Base-by-base conservation (phyloP, 768 basidiomycete genomes). In the Kwoniella botswanensis region DNA sequence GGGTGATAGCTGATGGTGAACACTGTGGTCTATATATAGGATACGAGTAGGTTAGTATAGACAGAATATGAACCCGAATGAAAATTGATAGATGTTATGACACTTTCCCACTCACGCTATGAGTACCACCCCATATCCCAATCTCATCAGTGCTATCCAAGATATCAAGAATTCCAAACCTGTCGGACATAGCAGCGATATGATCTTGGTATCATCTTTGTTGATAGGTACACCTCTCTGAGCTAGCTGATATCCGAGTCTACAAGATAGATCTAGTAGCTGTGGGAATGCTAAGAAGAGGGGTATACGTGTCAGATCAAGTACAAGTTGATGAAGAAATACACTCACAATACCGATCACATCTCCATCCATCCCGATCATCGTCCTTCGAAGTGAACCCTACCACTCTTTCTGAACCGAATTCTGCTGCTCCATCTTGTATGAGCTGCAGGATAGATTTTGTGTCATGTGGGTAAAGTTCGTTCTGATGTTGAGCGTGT, bases 1-100 rank as follows among this genome's bases (percentile, higher is more conserved):
- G 83, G 1, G 85, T 84, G 22, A 86, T 82, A 4, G 87, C 87
- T 4, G 84, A 71, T 0, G 86, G 83, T 0, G 87, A 87, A 73
- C 80, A 82, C 76, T 82, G 80, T 1, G 80, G 80, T 10, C 80
- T 82, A 24, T 46, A 13, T 18, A 35, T 11, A 63, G 18, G 29
- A 57, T n/a, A 18, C 35, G 13, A 26, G 1, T 17, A 1, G 4
- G 35, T 59, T 52, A 21, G 43, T 13, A 6, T 44, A 3, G 35
- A 42, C 29, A 54, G 35, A 10, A 52, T 12, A 10, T 10, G 24
- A 18, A 10, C 13, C 22, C 26, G 21, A 57, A 26, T 24, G n/a
- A 24, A 12, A 22, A 24, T 0, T 52, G 21, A 21, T 55, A 55
- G 54, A 29, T 58, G 24, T 29, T 58, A 12, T 13, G 4, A 60